phyloP scores from a whole-genome alignment of 805 yeast genomes.

The Grigorovia humatica region DNA sequence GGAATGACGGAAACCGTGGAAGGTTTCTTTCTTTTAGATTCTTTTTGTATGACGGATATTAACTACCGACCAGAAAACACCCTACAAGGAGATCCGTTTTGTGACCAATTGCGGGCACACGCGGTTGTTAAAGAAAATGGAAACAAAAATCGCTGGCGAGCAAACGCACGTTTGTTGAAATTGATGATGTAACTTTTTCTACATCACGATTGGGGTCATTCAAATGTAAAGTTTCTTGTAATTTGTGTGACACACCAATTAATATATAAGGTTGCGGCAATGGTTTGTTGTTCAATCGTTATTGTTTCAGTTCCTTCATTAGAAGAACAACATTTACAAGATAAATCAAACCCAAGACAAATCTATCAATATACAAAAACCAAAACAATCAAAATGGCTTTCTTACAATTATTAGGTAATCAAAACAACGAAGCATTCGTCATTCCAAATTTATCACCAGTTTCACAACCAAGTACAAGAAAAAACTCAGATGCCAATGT shows the following conservation, averaged over 20 bases:
- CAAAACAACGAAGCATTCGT: constrained; percentile 48
- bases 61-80: background rate
- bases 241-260: background rate
- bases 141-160: too few species aligned
- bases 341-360: constrained; percentile 1
- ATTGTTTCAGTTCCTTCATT: background rate
- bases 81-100: background rate
- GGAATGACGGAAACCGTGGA: background rate
- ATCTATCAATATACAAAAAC: background rate
- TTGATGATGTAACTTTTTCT: background rate
- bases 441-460: constrained; percentile 54
- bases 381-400: constrained; percentile 20
- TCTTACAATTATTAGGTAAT: constrained; percentile 43
- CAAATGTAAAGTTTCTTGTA: background rate
- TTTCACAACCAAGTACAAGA: constrained; percentile 29
- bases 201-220: background rate
- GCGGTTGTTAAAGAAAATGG: too few species aligned
- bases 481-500: constrained; percentile 20
- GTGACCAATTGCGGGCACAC: too few species aligned
- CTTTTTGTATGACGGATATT: background rate
- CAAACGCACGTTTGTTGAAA: background rate
- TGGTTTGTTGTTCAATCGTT: too few species aligned
- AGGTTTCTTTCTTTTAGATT: background rate
- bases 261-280: background rate
- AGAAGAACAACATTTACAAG: background rate